A percentile compares a stretch with the other conserved stretches of the same genome.
Conservation (phyloP, 192 early-diverging fungal genomes). For the Gonapodya sp. region DNA sequence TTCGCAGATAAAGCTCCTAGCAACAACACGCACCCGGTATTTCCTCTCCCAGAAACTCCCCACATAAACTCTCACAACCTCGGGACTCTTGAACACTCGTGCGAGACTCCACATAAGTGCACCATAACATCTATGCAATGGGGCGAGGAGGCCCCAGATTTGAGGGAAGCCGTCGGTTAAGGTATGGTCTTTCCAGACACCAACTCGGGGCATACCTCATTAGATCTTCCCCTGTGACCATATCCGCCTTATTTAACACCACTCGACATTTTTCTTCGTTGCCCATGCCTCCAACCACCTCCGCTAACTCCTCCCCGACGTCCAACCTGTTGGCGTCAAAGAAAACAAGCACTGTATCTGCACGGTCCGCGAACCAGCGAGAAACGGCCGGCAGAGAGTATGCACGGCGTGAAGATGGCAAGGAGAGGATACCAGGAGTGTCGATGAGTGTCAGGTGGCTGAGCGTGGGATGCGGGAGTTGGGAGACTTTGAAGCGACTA, state of each 20-base stretch:
- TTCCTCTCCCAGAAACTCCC: conserved; percentile 72
- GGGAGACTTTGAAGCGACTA: conserved; percentile 46
- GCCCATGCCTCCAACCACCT: conserved; percentile 64
- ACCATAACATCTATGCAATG: conserved; percentile 49
- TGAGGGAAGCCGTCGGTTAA: no score
- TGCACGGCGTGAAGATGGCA: conserved; percentile 67
- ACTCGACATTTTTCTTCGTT: conserved; percentile 81
- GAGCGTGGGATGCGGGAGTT: conserved; percentile 63
- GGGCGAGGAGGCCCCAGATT: no score
- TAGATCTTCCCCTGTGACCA: conserved; percentile 75
- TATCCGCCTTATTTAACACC: conserved; percentile 82
- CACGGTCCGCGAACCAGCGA: conserved; percentile 80
- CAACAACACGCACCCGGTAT: conserved; percentile 42
- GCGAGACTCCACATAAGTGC: conserved; percentile 90
- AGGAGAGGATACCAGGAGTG: conserved; percentile 82
- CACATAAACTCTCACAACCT: conserved; percentile 78
- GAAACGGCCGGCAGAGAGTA: conserved; percentile 74
- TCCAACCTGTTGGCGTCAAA: conserved; percentile 88
- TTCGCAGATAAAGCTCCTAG: conserved; percentile 20
- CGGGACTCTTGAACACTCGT: conserved; percentile 76
- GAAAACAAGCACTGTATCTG: conserved; percentile 71
- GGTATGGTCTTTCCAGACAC: no score
- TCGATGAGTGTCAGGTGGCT: conserved; percentile 79
- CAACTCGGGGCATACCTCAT: conserved; percentile 38
- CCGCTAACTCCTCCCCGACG: conserved; percentile 82